A percentile compares a stretch with the other conserved stretches of the same genome.
Evolutionary conservation across 441 rosid species (phyloP).

Genomic region (Pelargonium hybrid): DNA sequence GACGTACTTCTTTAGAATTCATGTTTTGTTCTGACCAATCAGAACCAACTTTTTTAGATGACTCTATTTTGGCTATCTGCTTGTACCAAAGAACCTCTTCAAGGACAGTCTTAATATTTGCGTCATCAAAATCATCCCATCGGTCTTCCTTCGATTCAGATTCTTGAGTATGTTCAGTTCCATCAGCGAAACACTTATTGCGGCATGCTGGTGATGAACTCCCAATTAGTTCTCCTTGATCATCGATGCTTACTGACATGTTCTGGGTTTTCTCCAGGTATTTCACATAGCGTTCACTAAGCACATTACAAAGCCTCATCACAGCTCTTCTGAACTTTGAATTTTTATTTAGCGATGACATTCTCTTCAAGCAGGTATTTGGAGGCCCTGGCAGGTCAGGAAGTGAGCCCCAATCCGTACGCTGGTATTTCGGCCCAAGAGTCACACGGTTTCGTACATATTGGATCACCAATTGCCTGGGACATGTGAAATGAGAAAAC

Average conservation of each 20-base stretch:
- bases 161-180: constrained; percentile 30
- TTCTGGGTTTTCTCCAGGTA: constrained; percentile 48
- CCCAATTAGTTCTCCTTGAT: constrained; percentile 30
- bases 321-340: constrained; percentile 53
- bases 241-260: constrained; percentile 14
- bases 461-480: constrained; percentile 74
- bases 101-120: constrained; percentile 43
- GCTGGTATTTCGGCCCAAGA: constrained; percentile 76
- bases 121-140: constrained; percentile 86
- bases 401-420: constrained; percentile 66
- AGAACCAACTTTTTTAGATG: constrained; percentile 37
- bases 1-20: constrained; percentile 31
- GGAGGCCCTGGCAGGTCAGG: constrained; percentile 67
- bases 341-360: constrained; percentile 46
- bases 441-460: constrained; percentile 66
- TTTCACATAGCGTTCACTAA: constrained; percentile 58
- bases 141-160: constrained; percentile 34
- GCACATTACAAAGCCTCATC: constrained; percentile 74
- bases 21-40: constrained; percentile 42
- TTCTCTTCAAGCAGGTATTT: constrained; percentile 57
- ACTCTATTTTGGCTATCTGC: constrained; percentile 52
- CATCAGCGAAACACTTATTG: constrained; percentile 18
- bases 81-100: constrained; percentile 64
- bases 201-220: constrained; percentile 20
- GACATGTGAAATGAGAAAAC: neutral